phyloP scores from a whole-genome alignment of 768 basidiomycete genomes.

The Sarcodon aspratus region DNA sequence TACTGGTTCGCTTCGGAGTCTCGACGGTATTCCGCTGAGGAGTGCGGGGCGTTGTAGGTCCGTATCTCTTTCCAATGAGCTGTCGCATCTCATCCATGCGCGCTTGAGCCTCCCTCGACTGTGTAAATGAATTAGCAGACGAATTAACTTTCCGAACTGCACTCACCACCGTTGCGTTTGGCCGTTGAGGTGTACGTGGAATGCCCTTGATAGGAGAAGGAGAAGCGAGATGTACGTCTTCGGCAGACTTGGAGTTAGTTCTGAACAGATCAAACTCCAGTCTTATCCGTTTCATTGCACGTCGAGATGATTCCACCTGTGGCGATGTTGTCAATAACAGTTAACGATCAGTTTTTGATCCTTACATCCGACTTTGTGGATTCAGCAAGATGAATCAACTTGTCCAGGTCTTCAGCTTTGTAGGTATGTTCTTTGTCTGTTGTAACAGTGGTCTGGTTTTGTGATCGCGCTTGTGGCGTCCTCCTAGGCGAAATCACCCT shows the following conservation, averaged over 20 bases:
- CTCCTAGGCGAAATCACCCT: slow-evolving; percentile 7
- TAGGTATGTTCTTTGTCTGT: background rate
- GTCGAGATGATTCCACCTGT: slow-evolving; percentile 63
- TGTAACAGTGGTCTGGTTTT: slow-evolving; percentile 8
- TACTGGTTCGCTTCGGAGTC: background rate
- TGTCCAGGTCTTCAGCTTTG: slow-evolving; percentile 27
- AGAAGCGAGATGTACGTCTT: background rate
- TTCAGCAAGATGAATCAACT: slow-evolving; percentile 35
- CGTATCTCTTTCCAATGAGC: slow-evolving; percentile 51
- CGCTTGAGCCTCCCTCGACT: slow-evolving; percentile 69
- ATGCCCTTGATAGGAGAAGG: slow-evolving; percentile 41
- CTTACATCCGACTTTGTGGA: slow-evolving; percentile 60
- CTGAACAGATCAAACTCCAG: slow-evolving; percentile 45
- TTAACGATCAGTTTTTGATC: slow-evolving; percentile 1
- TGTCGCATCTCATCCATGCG: slow-evolving; percentile 79
- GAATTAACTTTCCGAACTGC: background rate
- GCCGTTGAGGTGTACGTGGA: slow-evolving; percentile 34
- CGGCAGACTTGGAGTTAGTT: slow-evolving; percentile 2
- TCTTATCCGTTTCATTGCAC: slow-evolving; percentile 65
- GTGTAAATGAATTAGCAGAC: slow-evolving; percentile 1
- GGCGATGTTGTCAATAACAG: slow-evolving; percentile 1
- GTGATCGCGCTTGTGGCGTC: background rate
- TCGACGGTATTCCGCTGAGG: slow-evolving; percentile 29
- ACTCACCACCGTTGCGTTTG: slow-evolving; percentile 10
- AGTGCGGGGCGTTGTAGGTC: slow-evolving; percentile 36